Percentiles rank a stretch among this genome's conserved stretches.
Conservation (phyloP, 352 stramenopile species). For the Globisporangium megalacanthum region DNA sequence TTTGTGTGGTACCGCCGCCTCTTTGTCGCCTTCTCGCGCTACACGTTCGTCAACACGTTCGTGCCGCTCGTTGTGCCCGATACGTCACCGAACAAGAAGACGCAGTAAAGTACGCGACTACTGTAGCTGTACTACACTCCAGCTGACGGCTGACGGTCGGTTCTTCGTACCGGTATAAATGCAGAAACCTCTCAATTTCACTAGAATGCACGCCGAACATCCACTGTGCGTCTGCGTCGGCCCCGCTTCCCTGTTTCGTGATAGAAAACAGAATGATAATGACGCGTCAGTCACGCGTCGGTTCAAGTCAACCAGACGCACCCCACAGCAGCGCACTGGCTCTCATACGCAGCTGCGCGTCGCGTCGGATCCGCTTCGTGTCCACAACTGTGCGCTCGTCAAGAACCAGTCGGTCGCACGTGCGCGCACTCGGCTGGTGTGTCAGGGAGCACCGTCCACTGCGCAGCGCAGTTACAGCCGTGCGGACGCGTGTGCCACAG, state of each 20-base stretch:
- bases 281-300: neutral
- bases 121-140: too few relatives aligned
- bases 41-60: slow-evolving; percentile 94
- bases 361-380: slow-evolving; percentile 12
- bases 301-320: neutral
- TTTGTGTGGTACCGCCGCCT: slow-evolving; percentile 97
- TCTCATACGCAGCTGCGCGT: slow-evolving; percentile 7
- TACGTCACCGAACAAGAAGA: slow-evolving; percentile 18
- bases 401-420: slow-evolving; percentile 6
- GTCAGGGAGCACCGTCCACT: slow-evolving; percentile 35
- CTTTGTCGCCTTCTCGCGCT: slow-evolving; percentile 94
- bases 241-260: slow-evolving; percentile 8
- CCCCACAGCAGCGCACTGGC: neutral
- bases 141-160: too few relatives aligned
- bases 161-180: too few relatives aligned
- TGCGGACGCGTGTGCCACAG: slow-evolving; percentile 33
- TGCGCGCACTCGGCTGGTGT: slow-evolving; percentile 14
- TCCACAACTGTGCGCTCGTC: slow-evolving; percentile 22
- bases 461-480: slow-evolving; percentile 28
- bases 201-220: slow-evolving; percentile 42
- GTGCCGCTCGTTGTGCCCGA: slow-evolving; percentile 19
- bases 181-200: too few relatives aligned
- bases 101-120: slow-evolving; percentile 13
- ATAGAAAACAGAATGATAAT: neutral
- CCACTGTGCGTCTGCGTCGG: slow-evolving; percentile 35